Conservation (phyloP, 345 rosid genomes). For the Clarkia xantiana region DNA sequence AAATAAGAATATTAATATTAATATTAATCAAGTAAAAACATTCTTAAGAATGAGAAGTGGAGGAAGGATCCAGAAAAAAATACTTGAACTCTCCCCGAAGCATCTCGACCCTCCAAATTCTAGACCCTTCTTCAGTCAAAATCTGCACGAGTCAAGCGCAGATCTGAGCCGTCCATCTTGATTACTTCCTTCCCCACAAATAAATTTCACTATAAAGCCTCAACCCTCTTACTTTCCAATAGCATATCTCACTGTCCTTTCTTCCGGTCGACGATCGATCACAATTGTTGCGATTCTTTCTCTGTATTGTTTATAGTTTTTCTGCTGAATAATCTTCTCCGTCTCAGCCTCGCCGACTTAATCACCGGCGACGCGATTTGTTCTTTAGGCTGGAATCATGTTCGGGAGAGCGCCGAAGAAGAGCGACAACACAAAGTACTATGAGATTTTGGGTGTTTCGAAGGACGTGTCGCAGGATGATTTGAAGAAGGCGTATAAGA, state of each 20-base stretch:
- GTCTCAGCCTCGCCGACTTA: neutral
- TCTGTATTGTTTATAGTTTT: no score
- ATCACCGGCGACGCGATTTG: neutral
- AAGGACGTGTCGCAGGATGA: conserved; percentile 66
- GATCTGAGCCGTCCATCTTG: conserved; percentile 3
- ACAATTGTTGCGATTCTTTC: neutral
- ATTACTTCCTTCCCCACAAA: neutral
- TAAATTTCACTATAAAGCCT: neutral
- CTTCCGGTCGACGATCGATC: neutral
- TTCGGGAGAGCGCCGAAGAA: conserved; percentile 70
- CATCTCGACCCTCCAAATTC: neutral
- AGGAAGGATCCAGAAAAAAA: neutral
- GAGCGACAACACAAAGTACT: conserved; percentile 66
- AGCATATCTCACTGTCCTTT: neutral
- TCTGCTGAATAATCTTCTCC: no score
- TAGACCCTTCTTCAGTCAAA: conserved; percentile 3
- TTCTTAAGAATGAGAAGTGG: no score
- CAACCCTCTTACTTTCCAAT: neutral
- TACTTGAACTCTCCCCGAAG: neutral
- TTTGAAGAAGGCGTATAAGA: conserved; percentile 78
- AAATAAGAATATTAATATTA: no score
- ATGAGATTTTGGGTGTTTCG: conserved; percentile 74
- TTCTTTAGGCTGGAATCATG: conserved; percentile 24
- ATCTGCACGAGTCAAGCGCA: neutral
- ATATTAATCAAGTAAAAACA: no score